Percentiles rank a stretch among this genome's conserved stretches.
Evolutionary conservation across 352 stramenopile species (phyloP).

Genomic region (Pythium scleroteichum): DNA sequence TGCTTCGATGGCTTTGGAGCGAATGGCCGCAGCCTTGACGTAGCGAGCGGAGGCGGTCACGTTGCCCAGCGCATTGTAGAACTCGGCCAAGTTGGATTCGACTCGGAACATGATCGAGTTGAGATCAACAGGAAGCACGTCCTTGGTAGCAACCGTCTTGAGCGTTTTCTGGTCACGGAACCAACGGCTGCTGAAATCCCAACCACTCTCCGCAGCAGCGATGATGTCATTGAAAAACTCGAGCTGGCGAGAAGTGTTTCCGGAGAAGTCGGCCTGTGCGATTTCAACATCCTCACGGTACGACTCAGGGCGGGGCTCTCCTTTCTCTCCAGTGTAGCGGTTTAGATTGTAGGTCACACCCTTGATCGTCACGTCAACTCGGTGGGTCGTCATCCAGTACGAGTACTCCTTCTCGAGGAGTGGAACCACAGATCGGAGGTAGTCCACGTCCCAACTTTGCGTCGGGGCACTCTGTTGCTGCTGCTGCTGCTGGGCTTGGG

Average conservation of each 20-base stretch:
- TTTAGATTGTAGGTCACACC: constrained; percentile 34
- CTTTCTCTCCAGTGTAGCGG: constrained; percentile 28
- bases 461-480: not conserved
- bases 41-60: constrained; percentile 8
- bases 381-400: constrained; percentile 39
- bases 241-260: not conserved
- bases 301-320: constrained; percentile 49
- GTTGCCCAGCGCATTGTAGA: constrained; percentile 28
- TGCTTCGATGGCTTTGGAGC: constrained; percentile 31
- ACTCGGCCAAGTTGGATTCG: constrained; percentile 36
- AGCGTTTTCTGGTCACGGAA: constrained; percentile 29
- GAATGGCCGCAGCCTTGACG: constrained; percentile 9
- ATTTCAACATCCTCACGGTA: constrained; percentile 44
- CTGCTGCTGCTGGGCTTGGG: not conserved
- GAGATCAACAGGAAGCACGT: constrained; percentile 48
- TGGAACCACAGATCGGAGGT: constrained; percentile 26
- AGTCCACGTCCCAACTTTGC: constrained; percentile 20
- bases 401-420: constrained; percentile 41
- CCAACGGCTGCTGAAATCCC: constrained; percentile 60
- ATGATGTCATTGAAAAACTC: constrained; percentile 38
- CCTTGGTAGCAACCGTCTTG: constrained; percentile 26
- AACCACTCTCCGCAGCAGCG: constrained; percentile 47
- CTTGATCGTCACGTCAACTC: constrained; percentile 18
- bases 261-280: constrained; percentile 9
- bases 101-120: constrained; percentile 45